Base-by-base conservation (phyloP, 768 basidiomycete genomes). In the Trametes villosa region DNA sequence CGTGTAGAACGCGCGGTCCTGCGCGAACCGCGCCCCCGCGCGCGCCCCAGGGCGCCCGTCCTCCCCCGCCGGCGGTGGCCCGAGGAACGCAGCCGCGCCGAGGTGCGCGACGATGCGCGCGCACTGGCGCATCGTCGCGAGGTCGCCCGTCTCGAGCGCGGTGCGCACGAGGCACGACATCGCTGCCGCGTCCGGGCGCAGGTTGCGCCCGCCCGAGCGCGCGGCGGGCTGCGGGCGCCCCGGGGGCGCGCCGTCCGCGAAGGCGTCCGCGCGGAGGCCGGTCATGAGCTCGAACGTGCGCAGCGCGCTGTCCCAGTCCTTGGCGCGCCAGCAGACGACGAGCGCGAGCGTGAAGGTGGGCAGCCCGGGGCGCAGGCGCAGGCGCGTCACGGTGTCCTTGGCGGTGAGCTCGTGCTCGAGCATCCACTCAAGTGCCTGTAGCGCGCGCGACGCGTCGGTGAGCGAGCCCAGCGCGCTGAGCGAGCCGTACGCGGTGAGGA, bases 271-370 rank as follows among this genome's bases (percentile, higher is more conserved):
- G 41, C 51, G 29, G 65, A 83, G 85, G 7, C 91, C 90, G 4
- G 88, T 88, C 85, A 92, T 88, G 64, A 90, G 75, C 62, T 89
- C 84, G 70, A 91, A 88, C 18, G 82, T 74, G 49, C 80, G 79
- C 48, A 77, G 69, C 1, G 87, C 83, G 20, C 78, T 78, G 26
- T 69, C 75, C 89, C 88, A 92, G 72, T 92, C 87, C 15, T 70
- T 76, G 34, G 78, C 77, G 57, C 82, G 80, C 83, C 86, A 83
- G 71, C 91, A 92, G 2, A 83, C 80, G 61, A 77, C 72, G 67
- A 92, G 77, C 52, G 85, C 86, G 27, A 88, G 78, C 62, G 83
- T 82, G 72, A 82, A 91, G 9, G 87, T 84, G 56, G n/a, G 75
- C 74, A 12, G 83, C 82, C 31, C 77, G 68, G 52, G 88, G 31